Evolutionary conservation across 2,329 filamentous ascomycete genomes (phyloP).

Genomic region (Shiraia sp.): DNA sequence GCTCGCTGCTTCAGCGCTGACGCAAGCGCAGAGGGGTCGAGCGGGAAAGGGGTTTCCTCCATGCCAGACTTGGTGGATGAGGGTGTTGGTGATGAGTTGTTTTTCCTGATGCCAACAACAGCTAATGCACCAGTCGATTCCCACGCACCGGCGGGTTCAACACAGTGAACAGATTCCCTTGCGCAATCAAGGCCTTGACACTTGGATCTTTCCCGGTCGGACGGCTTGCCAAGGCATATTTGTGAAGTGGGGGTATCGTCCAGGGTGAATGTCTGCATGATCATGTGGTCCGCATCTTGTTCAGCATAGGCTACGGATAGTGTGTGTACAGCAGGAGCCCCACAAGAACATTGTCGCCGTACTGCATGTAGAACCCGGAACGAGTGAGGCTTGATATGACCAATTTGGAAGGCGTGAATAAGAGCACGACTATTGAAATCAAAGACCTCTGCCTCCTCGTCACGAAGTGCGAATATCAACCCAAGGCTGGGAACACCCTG

Average conservation of each 20-base stretch:
- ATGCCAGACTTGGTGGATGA: conserved; percentile 33
- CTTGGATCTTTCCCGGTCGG: conserved; percentile 28
- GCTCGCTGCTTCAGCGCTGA: conserved; percentile 37
- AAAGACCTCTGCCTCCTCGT: conserved; percentile 62
- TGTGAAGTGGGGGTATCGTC: conserved; percentile 54
- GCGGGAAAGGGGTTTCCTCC: conserved; percentile 19
- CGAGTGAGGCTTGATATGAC: conserved; percentile 61
- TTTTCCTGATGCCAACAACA: conserved; percentile 65
- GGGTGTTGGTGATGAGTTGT: conserved; percentile 34
- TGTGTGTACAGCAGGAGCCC: conserved; percentile 60
- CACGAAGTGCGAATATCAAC: conserved; percentile 64
- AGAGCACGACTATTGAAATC: conserved; percentile 61
- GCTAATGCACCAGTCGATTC: conserved; percentile 63
- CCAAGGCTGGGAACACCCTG: conserved; percentile 62
- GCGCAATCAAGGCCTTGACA: conserved; percentile 47
- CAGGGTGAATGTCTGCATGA: conserved; percentile 67
- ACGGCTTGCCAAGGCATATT: conserved; percentile 60
- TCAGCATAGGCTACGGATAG: conserved; percentile 69
- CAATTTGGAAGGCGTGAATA: conserved; percentile 65
- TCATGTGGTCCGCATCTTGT: conserved; percentile 62
- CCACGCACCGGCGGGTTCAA: conserved; percentile 69
- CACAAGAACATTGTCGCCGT: conserved; percentile 57
- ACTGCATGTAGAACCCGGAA: conserved; percentile 64
- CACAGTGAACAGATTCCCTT: conserved; percentile 55
- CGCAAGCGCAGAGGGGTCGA: conserved; percentile 15